Evolutionary conservation across 2,329 filamentous ascomycete species (phyloP), one percentile per base, ranked within the genome.

Genomic region (Colletotrichum euphorbiae): DNA sequence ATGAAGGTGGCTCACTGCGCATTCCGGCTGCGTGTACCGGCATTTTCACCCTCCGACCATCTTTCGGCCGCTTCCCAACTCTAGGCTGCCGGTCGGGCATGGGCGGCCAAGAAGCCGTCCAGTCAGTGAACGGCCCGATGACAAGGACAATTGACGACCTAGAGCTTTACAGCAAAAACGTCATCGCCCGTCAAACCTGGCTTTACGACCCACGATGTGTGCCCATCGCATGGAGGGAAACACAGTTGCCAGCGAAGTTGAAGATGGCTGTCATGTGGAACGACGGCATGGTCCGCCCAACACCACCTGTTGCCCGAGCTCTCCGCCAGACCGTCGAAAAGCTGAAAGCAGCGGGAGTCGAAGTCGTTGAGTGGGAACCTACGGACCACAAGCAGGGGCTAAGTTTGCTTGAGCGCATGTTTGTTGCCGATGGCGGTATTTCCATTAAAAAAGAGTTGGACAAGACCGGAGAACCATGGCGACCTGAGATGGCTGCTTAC

Each of bases 71-170:
- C 8, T 90, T 90, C 71, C 87, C 89, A 0, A 87, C 88, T 4
- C 75, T 81, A 28, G 76, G 80, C 65, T 69, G 79, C 70, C 77
- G 86, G 46, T 88, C 86, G 1, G 88, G 88, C 8, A 82, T 91
- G 76, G 83, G 86, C 1, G 89, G 89, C 2, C 89, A 91, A 73
- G 89, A 91, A 75, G 86, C 88, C 2, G 86, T 91, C 0, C 81
- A 82, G 59, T 88, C 86, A 19, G 87, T 91, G 38, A 90, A 90
- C 70, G 89, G 90, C 0, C 89, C 89, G 0, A 82, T 92, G 80
- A 83, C 85, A 1, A 81, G 81, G 31, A 85, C 83, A 0, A 77
- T 91, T 0, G 79, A 80, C 6, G 88, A 90, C 68, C 79, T 91
- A 1, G 80, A 82, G 43, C 67, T 86, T 3, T 90, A 88, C 75